Evolutionary conservation across 2,329 filamentous ascomycete genomes (phyloP).

Genomic region (Neoscytalidium dimidiatum): DNA sequence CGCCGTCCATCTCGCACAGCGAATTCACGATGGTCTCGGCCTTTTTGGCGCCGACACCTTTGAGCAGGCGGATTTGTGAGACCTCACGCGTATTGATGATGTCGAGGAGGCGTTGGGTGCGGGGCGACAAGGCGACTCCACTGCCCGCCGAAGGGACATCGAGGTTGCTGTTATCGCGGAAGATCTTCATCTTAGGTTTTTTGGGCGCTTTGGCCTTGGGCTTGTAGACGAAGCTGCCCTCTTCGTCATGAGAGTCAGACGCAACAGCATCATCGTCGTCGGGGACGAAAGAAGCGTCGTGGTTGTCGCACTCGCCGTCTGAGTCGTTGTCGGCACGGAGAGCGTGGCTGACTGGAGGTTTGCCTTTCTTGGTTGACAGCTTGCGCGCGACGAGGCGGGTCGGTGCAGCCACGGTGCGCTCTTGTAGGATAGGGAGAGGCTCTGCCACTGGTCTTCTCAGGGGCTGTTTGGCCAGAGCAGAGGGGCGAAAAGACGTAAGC

Average conservation of each 20-base stretch:
- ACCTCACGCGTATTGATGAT: conserved; percentile 75
- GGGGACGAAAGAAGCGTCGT: conserved; percentile 27
- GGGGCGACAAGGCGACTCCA: conserved; percentile 40
- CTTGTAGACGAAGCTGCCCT: conserved; percentile 41
- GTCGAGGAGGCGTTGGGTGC: conserved; percentile 63
- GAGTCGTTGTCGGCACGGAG: conserved; percentile 19
- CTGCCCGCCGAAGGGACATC: background rate
- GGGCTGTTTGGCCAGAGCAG: conserved; percentile 19
- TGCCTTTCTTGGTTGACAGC: background rate
- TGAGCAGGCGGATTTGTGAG: conserved; percentile 64
- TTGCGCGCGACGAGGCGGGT: conserved; percentile 3
- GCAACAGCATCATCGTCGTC: conserved; percentile 37
- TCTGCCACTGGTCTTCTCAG: conserved; percentile 21
- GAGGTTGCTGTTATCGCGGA: conserved; percentile 32
- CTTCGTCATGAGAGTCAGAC: conserved; percentile 34
- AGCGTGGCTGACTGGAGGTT: background rate
- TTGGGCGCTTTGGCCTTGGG: conserved; percentile 34
- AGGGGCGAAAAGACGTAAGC: background rate
- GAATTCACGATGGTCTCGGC: conserved; percentile 57
- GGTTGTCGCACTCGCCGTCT: conserved; percentile 29
- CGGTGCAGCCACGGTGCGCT: conserved; percentile 40
- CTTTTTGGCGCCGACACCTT: conserved; percentile 73
- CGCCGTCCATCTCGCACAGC: conserved; percentile 48
- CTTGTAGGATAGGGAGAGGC: conserved; percentile 23
- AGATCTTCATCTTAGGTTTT: conserved; percentile 36